Conservation (phyloP, 106 monocot species). For the Dendrobium huoshanense region DNA sequence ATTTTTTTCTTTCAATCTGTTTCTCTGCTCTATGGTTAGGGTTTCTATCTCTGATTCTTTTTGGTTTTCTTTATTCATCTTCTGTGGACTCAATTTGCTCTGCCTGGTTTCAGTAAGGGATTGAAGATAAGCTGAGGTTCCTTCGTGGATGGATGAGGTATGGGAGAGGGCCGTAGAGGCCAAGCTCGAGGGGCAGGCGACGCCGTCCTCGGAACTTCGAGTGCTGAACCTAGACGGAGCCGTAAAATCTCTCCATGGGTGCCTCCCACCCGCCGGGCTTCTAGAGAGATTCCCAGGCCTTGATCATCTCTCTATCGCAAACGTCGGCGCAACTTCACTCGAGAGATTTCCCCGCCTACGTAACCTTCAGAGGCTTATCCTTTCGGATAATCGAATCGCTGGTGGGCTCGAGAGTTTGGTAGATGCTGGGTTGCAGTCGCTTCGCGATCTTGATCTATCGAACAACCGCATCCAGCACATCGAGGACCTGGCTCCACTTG, state of each 20-base stretch:
- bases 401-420: constrained; percentile 88
- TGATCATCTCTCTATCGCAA: constrained; percentile 91
- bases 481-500: constrained; percentile 82
- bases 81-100: too few species aligned
- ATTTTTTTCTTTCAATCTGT: too few species aligned
- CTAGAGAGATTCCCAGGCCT: constrained; percentile 65
- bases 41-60: too few species aligned
- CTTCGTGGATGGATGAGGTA: constrained; percentile 58
- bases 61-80: too few species aligned
- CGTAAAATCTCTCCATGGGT: constrained; percentile 80
- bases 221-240: constrained; percentile 79
- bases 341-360: constrained; percentile 73
- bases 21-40: too few species aligned
- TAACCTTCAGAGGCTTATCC: constrained; percentile 64
- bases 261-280: constrained; percentile 61
- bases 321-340: constrained; percentile 74
- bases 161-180: constrained; percentile 93
- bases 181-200: constrained; percentile 45
- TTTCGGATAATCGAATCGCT: constrained; percentile 92
- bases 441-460: constrained; percentile 87
- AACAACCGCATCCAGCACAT: constrained; percentile 89
- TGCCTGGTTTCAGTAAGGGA: too few species aligned
- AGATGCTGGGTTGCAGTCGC: constrained; percentile 69
- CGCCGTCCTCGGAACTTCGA: constrained; percentile 31
- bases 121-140: background rate